Evolutionary conservation across 129 eudicot species (phyloP), one percentile per base, ranked within the genome.

Genomic region (Solidago caesia): DNA sequence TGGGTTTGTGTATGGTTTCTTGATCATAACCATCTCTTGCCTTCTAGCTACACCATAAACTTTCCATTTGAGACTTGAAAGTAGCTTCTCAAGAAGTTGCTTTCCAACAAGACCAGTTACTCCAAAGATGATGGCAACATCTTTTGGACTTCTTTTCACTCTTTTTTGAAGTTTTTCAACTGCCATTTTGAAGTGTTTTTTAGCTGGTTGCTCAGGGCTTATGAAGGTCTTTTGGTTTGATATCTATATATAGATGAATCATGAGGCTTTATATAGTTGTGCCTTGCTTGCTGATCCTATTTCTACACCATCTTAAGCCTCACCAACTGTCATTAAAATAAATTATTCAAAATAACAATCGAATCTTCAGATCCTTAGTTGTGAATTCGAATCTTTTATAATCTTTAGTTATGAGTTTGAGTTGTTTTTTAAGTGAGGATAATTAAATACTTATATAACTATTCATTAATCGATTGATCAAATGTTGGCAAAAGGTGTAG

Each of bases 41-140:
- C 84, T 75, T 21, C 98, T 76, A 2, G 98, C 89, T 6, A 92
- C 80, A 8, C 98, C 98, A 8, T 89, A 92, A 58, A 92, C 96
- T 45, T 86, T 92, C 98, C 98, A 92, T 15, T 85, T 79, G 44
- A 76, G 51, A 66, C 71, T 77, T 66, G 83, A 73, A 56, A 88
- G 88, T 6, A 92, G 84, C 80, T 72, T 86, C 66, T 74, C 81
- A 44, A 86, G 89, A 48, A 92, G 92, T 89, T 89, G 90, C 64
- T 74, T 87, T 39, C 98, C 98, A 33, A 89, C 96, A 11, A 92
- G 92, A 71, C 98, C 96, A 0, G 96, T 87, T 12, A 78, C 89
- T 25, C 98, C 96, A 55, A 89, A 89, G 59, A 92, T 88, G 81
- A 80, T 84, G 11, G 96, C 98, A 16, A 92, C 96, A 68, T 64